A percentile compares a stretch with the other conserved stretches of the same genome.
Evolutionary conservation across 352 stramenopile species (phyloP).

Genomic region (Phytophthora lateralis): DNA sequence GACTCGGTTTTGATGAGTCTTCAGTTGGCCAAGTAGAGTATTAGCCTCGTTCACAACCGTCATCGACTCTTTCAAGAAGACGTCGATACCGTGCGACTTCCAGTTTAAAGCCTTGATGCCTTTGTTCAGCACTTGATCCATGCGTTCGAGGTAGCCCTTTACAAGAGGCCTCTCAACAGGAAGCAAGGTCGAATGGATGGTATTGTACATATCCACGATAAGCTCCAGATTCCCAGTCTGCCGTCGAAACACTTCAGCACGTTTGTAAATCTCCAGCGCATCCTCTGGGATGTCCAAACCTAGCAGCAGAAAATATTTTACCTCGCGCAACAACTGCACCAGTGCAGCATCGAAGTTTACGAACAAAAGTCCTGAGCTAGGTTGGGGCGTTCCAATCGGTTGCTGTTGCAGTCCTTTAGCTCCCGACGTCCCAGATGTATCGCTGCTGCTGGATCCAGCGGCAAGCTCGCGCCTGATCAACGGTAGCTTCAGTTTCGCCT

Average conservation of each 20-base stretch:
- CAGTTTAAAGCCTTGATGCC: slow-evolving; percentile 92
- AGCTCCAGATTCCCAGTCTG: slow-evolving; percentile 93
- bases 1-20: slow-evolving; percentile 85
- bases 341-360: slow-evolving; percentile 93
- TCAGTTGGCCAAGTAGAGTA: slow-evolving; percentile 85
- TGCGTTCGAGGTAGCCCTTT: slow-evolving; percentile 87
- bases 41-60: slow-evolving; percentile 90
- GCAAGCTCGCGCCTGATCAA: slow-evolving; percentile 69
- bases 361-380: slow-evolving; percentile 43
- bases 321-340: slow-evolving; percentile 91
- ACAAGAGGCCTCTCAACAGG: slow-evolving; percentile 91
- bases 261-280: slow-evolving; percentile 91
- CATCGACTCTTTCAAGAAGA: slow-evolving; percentile 92
- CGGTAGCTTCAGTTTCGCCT: slow-evolving; percentile 88
- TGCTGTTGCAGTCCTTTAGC: slow-evolving; percentile 22
- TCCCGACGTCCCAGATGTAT: slow-evolving; percentile 1
- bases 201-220: slow-evolving; percentile 95
- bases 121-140: slow-evolving; percentile 90
- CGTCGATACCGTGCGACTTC: slow-evolving; percentile 93
- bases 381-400: slow-evolving; percentile 9
- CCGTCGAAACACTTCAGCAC: slow-evolving; percentile 90
- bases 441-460: slow-evolving; percentile 15
- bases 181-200: slow-evolving; percentile 85
- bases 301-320: slow-evolving; percentile 94
- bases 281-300: slow-evolving; percentile 89